Evolutionary conservation across 2,329 filamentous ascomycete genomes (phyloP), one percentile per base, ranked within the genome.

Genomic region (Biscogniauxia marginata): DNA sequence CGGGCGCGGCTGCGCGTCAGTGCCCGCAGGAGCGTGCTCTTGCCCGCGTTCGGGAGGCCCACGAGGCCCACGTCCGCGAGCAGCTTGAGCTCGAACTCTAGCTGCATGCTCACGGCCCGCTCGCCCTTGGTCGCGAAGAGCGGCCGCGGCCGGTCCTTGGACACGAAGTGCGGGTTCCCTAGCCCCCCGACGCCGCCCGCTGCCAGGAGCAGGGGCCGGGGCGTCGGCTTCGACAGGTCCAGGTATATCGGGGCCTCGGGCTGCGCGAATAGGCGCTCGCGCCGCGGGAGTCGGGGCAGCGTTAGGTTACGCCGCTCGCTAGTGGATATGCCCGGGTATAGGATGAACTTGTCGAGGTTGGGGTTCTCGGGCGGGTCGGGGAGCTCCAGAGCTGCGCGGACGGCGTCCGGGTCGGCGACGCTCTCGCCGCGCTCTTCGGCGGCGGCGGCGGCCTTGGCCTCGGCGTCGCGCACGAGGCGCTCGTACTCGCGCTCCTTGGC

Each of bases 11-110:
- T 96, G 71, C 93, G 93, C 66, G 88, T 96, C 65, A 99, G 77
- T 3, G 93, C 88, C 18, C 95, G 87, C 16, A 98, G 82, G 1
- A 99, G 81, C 0, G 95, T 98, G 70, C 90, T 96, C 75, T 99
- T 99, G 7, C 95, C 95, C 4, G 93, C 95, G 71, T 99, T 99
- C 1, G 95, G 95, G 16, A 98, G 83, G 0, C 95, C 95, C 16
- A 99, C 95, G 2, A 99, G 82, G 0, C 95, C 95, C 7, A 99
- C 89, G 73, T 99, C 95, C 4, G 95, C 95, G 44, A 99, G 85
- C 8, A 99, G 83, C 78, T 97, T 98, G 59, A 99, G 82, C 72
- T 99, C 95, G 13, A 99, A 82, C 69, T 96, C 87, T 34, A 99
- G 76, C 49, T 87, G 86, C 67, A 99, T 79, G 43, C 84, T 87